Conservation (phyloP, 2,329 filamentous ascomycete genomes). For the Fusarium cicatricum region DNA sequence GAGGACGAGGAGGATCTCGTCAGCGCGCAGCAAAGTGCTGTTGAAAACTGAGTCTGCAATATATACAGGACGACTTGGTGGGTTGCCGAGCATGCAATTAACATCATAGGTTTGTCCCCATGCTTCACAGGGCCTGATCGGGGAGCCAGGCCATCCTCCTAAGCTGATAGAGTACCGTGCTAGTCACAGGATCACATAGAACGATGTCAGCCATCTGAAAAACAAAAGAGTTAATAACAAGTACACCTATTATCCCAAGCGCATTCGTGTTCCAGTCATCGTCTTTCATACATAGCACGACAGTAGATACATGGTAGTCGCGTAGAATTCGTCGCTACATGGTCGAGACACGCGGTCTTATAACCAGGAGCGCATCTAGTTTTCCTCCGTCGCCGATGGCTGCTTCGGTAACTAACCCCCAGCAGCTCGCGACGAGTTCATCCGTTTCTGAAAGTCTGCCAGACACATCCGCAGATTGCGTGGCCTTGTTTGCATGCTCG, state of each 20-base stretch:
- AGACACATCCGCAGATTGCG: neutral
- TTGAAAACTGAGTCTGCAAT: slow-evolving; percentile 5
- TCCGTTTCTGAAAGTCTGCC: neutral
- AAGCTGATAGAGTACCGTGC: neutral
- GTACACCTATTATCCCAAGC: slow-evolving; percentile 15
- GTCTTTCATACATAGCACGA: slow-evolving; percentile 8
- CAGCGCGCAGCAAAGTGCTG: neutral
- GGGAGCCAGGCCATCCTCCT: too few relatives aligned
- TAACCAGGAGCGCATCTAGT: neutral
- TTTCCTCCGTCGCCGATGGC: slow-evolving; percentile 1
- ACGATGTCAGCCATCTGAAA: slow-evolving; percentile 1
- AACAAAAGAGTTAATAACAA: slow-evolving; percentile 9
- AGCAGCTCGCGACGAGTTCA: neutral
- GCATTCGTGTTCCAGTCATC: slow-evolving; percentile 17
- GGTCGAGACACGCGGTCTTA: neutral
- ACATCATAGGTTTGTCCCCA: neutral
- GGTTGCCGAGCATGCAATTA: too few relatives aligned
- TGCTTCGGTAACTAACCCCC: neutral
- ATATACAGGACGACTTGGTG: neutral
- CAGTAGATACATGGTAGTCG: neutral
- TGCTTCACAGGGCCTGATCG: neutral
- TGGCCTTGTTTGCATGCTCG: too few relatives aligned
- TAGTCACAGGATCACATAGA: neutral
- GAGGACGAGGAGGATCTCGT: slow-evolving; percentile 26
- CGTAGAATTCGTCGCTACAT: slow-evolving; percentile 2